Base-by-base conservation (phyloP, 768 basidiomycete species). In the Leccinum rimulosum region DNA sequence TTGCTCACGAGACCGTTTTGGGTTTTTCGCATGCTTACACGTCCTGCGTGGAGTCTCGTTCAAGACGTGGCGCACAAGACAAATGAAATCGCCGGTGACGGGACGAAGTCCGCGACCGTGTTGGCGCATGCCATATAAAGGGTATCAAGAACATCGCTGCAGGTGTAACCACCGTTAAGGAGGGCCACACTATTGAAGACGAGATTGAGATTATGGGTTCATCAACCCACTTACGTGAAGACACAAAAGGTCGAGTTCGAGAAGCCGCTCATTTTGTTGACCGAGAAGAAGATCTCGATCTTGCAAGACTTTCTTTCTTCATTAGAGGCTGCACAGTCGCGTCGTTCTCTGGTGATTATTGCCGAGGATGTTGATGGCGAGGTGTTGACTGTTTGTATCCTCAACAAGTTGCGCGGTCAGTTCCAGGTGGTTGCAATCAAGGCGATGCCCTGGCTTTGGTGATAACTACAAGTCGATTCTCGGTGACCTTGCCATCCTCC, bases 161-260 rank as follows among this genome's bases (percentile, higher is more conserved):
- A 11, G 96, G 96, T 4, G 96, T 98, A 71, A 98, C 98, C 80
- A 98, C 96, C 54, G 95, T 99, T 74, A 99, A 98, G 81, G 96
- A 99, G 76, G 96, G 96, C 48, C 87, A 89, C 67, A 98, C 96
- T 6, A 97, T 95, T 64, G 95, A 98, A 68, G 96, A 99, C 71
- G 95, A 97, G 77, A 98, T 98, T 72, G 96, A 99, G 74, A 95
- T 99, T 70, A 98, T 54, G 96, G 96, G 22, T 99, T 85, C 83
- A 96, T 97, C 77, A 94, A 91, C 1, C 93, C 95, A 98, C 84
- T 97, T 98, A 99, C 79, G 91, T 95, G 80, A 98, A 98, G 84
- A 71, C 83, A 50, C 96, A 98, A 74, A 93, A 91, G 74, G 90
- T 89, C 79, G 95, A 98, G 74, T 91, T 97, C 64, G 96, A 99